Evolutionary conservation across 768 basidiomycete species (phyloP).

Genomic region (Lentinula aciculospora): DNA sequence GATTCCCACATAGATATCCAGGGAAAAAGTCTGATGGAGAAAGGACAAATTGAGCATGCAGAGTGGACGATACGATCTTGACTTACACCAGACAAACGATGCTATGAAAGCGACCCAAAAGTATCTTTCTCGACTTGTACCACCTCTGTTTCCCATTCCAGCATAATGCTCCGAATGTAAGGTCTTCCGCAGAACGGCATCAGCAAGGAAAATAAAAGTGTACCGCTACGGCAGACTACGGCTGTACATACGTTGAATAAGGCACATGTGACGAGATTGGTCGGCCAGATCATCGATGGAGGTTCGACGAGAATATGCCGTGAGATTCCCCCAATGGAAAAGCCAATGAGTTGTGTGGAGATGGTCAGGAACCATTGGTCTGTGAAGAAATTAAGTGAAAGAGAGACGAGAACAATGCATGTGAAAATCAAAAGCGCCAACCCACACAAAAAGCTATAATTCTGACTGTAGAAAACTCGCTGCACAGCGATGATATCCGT

Average conservation of each 20-base stretch:
- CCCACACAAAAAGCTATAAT: conserved; percentile 42
- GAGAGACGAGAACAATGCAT: neutral
- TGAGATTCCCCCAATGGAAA: conserved; percentile 48
- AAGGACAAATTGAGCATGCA: neutral
- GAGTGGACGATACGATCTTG: neutral
- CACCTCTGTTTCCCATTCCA: conserved; percentile 47
- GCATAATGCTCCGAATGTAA: conserved; percentile 58
- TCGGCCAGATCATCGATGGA: conserved; percentile 73
- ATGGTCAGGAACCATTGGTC: conserved; percentile 60
- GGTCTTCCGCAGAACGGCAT: conserved; percentile 31
- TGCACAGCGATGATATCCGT: conserved; percentile 76
- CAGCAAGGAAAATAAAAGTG: conserved; percentile 36
- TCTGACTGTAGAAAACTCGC: conserved; percentile 59
- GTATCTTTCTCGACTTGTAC: conserved; percentile 53
- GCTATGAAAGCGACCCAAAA: conserved; percentile 49
- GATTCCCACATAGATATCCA: conserved; percentile 45
- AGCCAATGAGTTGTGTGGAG: conserved; percentile 70
- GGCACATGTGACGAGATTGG: conserved; percentile 62
- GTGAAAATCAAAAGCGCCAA: neutral
- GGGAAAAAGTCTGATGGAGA: conserved; percentile 45
- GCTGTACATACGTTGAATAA: conserved; percentile 10
- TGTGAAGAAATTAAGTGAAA: conserved; percentile 11
- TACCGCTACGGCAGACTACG: neutral
- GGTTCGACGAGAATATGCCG: conserved; percentile 62
- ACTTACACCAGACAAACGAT: conserved; percentile 39